phyloP scores from a whole-genome alignment of 352 stramenopile species.

The Pseudoperonospora humuli region DNA sequence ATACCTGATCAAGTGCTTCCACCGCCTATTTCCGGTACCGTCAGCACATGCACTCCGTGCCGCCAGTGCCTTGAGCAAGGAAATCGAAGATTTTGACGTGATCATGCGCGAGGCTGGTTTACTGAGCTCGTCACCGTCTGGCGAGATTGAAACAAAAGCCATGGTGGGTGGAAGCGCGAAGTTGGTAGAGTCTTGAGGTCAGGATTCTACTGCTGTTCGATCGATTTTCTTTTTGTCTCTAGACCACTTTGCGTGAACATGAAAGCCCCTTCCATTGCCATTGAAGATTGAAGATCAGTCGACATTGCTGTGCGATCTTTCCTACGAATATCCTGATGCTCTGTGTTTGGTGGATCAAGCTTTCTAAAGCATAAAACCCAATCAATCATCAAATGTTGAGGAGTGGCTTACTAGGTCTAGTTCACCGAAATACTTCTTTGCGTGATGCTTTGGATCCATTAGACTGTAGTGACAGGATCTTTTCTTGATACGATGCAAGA shows the following conservation, averaged over 20 bases:
- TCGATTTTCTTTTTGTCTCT: neutral
- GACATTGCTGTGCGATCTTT: neutral
- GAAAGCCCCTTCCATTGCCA: constrained; percentile 42
- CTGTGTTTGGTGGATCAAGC: neutral
- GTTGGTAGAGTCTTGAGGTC: neutral
- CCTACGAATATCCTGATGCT: neutral
- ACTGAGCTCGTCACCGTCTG: neutral
- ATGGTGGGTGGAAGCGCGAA: constrained; percentile 22
- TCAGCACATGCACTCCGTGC: constrained; percentile 16
- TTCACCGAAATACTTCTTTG: too few relatives aligned
- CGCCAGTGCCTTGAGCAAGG: constrained; percentile 12
- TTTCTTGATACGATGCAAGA: too few relatives aligned
- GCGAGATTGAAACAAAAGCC: constrained; percentile 13
- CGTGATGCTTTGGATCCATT: too few relatives aligned
- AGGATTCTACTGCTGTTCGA: neutral
- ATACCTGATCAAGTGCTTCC: constrained; percentile 68
- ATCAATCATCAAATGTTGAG: too few relatives aligned
- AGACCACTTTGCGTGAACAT: constrained; percentile 17
- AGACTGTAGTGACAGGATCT: too few relatives aligned
- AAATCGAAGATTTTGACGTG: constrained; percentile 31
- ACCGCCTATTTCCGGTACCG: constrained; percentile 49
- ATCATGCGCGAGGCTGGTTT: constrained; percentile 44
- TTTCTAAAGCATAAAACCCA: neutral
- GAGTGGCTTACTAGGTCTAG: too few relatives aligned
- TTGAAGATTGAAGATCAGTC: constrained; percentile 1